phyloP scores from a whole-genome alignment of 805 yeast genomes.

The Monosporozyma aerobia region DNA sequence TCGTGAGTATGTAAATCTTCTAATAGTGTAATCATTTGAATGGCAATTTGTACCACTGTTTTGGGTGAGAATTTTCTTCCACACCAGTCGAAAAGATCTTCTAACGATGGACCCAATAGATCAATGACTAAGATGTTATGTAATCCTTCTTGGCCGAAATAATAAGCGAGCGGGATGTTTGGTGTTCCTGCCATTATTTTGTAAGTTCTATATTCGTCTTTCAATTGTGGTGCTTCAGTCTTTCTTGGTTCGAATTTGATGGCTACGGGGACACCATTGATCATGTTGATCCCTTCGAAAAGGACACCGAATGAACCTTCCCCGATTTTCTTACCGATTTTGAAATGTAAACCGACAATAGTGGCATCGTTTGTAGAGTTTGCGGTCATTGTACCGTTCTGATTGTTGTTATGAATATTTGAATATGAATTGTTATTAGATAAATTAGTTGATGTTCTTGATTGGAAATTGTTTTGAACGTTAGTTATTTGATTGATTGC shows the following conservation, averaged over 20 bases:
- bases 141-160: conserved; percentile 96
- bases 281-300: conserved; percentile 88
- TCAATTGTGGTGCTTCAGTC: conserved; percentile 92
- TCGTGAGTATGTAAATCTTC: conserved; percentile 84
- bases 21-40: conserved; percentile 85
- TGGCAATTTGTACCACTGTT: conserved; percentile 89
- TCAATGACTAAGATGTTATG: conserved; percentile 94
- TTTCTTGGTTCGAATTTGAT: conserved; percentile 95
- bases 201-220: conserved; percentile 94
- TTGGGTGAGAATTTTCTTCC: conserved; percentile 80
- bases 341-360: conserved; percentile 86
- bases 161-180: conserved; percentile 92
- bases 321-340: conserved; percentile 95
- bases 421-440: not conserved
- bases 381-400: not conserved
- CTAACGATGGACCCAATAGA: conserved; percentile 88
- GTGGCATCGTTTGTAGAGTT: conserved; percentile 6
- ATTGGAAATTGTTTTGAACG: not conserved
- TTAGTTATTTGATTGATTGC: conserved; percentile 7
- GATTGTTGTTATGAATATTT: not conserved
- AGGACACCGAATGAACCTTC: conserved; percentile 98
- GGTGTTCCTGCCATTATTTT: conserved; percentile 74
- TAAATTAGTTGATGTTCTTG: conserved; percentile 1
- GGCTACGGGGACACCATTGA: conserved; percentile 83
- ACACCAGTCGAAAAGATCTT: conserved; percentile 97